These are phyloP conservation scores for Debaryomyces castellii DNA, from an alignment of 805 yeast genomes.

Conservation along the genomic window DNA sequence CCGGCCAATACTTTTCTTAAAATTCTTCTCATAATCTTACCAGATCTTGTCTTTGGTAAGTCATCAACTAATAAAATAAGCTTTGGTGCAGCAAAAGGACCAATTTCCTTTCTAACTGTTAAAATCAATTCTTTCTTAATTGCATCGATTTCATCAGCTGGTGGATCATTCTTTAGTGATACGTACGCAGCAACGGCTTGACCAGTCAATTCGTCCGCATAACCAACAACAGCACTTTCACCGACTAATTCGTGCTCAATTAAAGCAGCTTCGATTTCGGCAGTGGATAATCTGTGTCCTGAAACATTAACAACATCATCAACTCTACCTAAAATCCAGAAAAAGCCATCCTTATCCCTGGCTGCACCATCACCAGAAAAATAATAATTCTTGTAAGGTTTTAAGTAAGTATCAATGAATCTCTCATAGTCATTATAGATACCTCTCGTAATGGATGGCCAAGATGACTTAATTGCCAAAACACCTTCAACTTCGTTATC, in stretches of 20 bases:
- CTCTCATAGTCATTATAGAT: conserved; percentile 87
- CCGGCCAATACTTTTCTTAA: conserved; percentile 89
- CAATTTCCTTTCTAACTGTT: conserved; percentile 89
- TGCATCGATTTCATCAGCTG: conserved; percentile 50
- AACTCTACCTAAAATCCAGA: conserved; percentile 97
- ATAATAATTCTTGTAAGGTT: conserved; percentile 90
- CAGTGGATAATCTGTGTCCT: conserved; percentile 97
- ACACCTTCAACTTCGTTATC: conserved; percentile 97
- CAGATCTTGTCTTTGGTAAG: conserved; percentile 97
- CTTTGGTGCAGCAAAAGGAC: conserved; percentile 96
- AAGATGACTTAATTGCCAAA: conserved; percentile 80
- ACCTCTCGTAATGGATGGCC: conserved; percentile 99
- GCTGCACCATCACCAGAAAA: conserved; percentile 99
- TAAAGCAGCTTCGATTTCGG: conserved; percentile 94
- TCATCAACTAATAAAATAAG: conserved; percentile 79
- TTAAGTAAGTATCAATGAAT: conserved; percentile 86
- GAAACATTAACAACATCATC: conserved; percentile 98
- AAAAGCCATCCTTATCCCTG: conserved; percentile 92
- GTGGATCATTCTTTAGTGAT: conserved; percentile 60
- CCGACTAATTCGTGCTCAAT: conserved; percentile 77
- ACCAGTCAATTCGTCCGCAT: conserved; percentile 92
- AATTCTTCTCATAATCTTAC: conserved; percentile 98
- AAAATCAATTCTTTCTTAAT: conserved; percentile 73
- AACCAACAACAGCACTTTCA: conserved; percentile 96
- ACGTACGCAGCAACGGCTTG: conserved; percentile 97